Evolutionary conservation across 2,329 filamentous ascomycete species (phyloP).

Genomic region (Fusarium sp.): DNA sequence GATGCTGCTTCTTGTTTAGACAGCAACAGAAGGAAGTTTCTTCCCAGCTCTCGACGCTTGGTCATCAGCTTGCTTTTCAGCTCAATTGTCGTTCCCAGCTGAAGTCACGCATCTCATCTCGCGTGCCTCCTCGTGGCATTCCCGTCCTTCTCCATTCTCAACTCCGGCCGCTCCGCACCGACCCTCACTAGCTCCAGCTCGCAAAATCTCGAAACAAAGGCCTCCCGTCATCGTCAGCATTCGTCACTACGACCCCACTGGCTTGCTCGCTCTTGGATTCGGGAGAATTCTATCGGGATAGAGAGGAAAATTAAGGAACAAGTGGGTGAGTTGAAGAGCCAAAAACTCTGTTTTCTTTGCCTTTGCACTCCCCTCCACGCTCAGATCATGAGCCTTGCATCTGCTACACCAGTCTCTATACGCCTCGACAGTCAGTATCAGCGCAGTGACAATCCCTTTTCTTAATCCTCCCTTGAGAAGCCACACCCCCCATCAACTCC

Average conservation of each 20-base stretch:
- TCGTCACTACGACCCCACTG: constrained; percentile 43
- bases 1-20: constrained; percentile 13
- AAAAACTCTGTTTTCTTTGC: constrained; percentile 15
- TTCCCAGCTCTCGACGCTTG: constrained; percentile 7
- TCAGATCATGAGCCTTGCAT: background rate
- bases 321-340: constrained; percentile 5
- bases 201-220: constrained; percentile 29
- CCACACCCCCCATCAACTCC: constrained; percentile 28
- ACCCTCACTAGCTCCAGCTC: constrained; percentile 39
- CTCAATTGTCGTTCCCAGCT: constrained; percentile 7
- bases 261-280: constrained; percentile 30
- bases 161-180: constrained; percentile 35
- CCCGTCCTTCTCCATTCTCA: constrained; percentile 25
- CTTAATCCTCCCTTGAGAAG: constrained; percentile 32
- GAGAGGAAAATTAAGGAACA: constrained; percentile 8
- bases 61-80: constrained; percentile 12
- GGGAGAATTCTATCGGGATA: constrained; percentile 21
- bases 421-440: background rate
- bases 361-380: constrained; percentile 1
- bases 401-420: background rate
- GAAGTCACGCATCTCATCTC: constrained; percentile 26
- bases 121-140: constrained; percentile 30
- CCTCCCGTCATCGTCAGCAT: constrained; percentile 30
- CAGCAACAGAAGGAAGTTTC: constrained; percentile 7
- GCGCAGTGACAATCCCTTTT: constrained; percentile 24